Evolutionary conservation across 305 asterid genomes (phyloP), one percentile per base, ranked within the genome.

Genomic region (Solanum hybrid): DNA sequence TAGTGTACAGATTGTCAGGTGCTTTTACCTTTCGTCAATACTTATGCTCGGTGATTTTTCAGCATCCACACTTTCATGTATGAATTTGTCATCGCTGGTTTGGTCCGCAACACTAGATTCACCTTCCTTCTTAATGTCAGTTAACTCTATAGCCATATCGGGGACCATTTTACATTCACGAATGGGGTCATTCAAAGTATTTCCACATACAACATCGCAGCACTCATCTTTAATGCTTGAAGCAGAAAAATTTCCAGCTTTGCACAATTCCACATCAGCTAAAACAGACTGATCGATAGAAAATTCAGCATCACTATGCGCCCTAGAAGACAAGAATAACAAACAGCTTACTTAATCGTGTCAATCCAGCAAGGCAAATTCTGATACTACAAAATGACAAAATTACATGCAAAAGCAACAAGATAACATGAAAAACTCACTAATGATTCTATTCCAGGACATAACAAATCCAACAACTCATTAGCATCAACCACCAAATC

Each of bases 241-340:
- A 46, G 88, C 89, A 89, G 94, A 90, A 91, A 89, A 86, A 79
- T 88, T 77, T 56, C 75, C 93, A 88, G 37, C 89, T 91, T 90
- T 91, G 88, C 92, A 84, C 86, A 87, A 29, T 88, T 92, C 90
- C 88, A 89, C 90, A 93, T 90, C 92, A 88, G 90, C 92, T 24
- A 91, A 87, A 51, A 88, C 88, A 89, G 90, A 90, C 64, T 90
- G 91, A 90, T 88, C 60, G 64, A 84, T 88, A 89, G 71, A 90
- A 90, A 73, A 81, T 86, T 90, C 78, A 24, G 80, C 51, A 56
- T 84, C 88, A 81, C 17, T 10, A 27, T 14, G 87, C 3, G 2
- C 37, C 87, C 87, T 81, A 81, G 3, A 81, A 81, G 87, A 42
- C 71, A 40, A 38, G 37, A 81, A 42, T 5, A 42, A 81, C 10